Evolutionary conservation across 139 green algal species (phyloP).

Genomic region (Mesotaenium endlicherianum): DNA sequence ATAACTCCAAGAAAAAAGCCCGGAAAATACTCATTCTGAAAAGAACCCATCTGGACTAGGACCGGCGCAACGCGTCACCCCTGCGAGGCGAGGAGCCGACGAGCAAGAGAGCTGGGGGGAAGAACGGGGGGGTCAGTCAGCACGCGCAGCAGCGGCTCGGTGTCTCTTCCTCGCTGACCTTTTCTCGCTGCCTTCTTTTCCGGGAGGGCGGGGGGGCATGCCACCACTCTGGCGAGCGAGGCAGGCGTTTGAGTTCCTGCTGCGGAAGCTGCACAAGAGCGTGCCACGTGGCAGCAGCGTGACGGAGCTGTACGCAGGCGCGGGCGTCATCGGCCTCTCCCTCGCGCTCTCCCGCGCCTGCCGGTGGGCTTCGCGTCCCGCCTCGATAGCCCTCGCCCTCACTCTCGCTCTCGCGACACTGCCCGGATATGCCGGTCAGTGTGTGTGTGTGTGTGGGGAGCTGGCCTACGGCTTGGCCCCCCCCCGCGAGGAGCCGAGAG

Average conservation of each 20-base stretch:
- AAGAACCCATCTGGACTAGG: no score
- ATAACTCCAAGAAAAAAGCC: no score
- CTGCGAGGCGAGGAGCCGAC: no score
- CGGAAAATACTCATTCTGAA: no score
- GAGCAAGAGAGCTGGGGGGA: no score
- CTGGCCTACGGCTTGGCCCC: no score
- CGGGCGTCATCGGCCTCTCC: constrained; percentile 74
- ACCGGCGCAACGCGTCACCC: no score
- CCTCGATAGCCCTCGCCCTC: no score
- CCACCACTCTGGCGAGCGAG: background rate
- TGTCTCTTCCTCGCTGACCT: background rate
- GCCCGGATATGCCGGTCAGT: no score
- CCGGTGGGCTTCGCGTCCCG: background rate
- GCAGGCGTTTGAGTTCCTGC: constrained; percentile 58
- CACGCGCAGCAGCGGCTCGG: background rate
- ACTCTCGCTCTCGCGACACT: no score
- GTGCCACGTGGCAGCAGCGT: constrained; percentile 55
- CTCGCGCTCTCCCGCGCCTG: background rate
- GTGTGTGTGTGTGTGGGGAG: no score
- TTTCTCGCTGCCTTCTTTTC: background rate
- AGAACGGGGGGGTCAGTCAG: background rate
- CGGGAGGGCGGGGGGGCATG: background rate
- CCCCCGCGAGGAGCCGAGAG: no score
- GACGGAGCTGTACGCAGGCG: constrained; percentile 71
- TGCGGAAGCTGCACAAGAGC: constrained; percentile 50